Conservation (phyloP, 2,329 filamentous ascomycete genomes). For the Arthroderma sp. region DNA sequence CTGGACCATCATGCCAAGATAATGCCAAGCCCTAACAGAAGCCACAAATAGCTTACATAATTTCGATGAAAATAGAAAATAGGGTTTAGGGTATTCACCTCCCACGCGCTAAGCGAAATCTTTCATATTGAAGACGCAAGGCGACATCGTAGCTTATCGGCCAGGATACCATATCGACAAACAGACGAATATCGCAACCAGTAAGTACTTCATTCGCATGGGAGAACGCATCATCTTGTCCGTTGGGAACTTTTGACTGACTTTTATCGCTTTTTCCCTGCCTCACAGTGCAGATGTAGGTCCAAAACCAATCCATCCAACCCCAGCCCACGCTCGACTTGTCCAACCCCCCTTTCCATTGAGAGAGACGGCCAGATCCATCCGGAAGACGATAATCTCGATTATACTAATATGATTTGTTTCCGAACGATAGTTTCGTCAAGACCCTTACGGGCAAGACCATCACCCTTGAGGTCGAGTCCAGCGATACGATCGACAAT, state of each 20-base stretch:
- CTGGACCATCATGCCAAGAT: no score
- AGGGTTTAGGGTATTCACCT: slow-evolving; percentile 30
- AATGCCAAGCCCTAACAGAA: no score
- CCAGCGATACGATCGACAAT: slow-evolving; percentile 56
- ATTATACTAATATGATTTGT: slow-evolving; percentile 5
- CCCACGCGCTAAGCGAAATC: slow-evolving; percentile 32
- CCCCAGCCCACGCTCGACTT: slow-evolving; percentile 12
- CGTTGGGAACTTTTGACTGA: slow-evolving; percentile 31
- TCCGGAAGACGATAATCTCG: neutral
- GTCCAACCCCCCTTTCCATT: neutral
- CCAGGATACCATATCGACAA: slow-evolving; percentile 28
- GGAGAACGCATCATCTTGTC: neutral
- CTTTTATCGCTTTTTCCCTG: slow-evolving; percentile 19
- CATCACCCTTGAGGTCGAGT: slow-evolving; percentile 55
- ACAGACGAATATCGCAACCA: slow-evolving; percentile 34
- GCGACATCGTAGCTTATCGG: slow-evolving; percentile 17
- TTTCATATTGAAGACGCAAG: slow-evolving; percentile 6
- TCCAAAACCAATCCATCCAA: slow-evolving; percentile 17
- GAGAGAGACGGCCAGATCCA: neutral
- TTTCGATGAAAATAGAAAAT: slow-evolving; percentile 10
- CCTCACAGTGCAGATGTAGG: slow-evolving; percentile 79
- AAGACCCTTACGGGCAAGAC: slow-evolving; percentile 69
- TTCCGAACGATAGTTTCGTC: slow-evolving; percentile 41
- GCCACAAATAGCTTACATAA: no score
- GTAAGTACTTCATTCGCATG: slow-evolving; percentile 23